Evolutionary conservation across 2,329 filamentous ascomycete species (phyloP), one percentile per base, ranked within the genome.

Genomic region (Leptographium wingfieldii): DNA sequence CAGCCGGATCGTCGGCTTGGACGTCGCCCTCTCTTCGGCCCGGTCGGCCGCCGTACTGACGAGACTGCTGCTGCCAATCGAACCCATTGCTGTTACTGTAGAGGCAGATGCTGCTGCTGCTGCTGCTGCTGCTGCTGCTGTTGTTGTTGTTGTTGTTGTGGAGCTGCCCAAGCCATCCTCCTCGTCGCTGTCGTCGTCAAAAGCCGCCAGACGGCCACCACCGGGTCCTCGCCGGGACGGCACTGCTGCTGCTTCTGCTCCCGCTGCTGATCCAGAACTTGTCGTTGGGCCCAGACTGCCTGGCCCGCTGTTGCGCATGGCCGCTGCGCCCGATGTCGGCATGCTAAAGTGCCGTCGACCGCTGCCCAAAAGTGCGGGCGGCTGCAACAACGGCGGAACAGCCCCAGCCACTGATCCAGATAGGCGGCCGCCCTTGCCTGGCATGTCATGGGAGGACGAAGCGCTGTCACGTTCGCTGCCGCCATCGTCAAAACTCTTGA

Each of bases 401-500:
- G 25, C 22, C 14, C 59, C 38, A 63, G 61, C 54, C 27, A 16
- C 22, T 22, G 29, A 5, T 35, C 33, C 12, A 11, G 25, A 29
- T 11, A 38, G 22, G 6, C 35, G 16, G 9, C 55, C 61, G 64
- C 46, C 62, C 52, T 73, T 69, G 59, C 76, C 72, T 54, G 79
- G 76, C 48, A 79, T 77, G 35, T 61, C 80, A 76, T 52, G 14
- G 29, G 63, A 62, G 48, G 61, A 48, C 55, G 29, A 35, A 11
- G 33, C 40, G 29, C 73, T 69, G 61, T 76, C 71, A 52, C 81
- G 80, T 48, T 85, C 82, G 61, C 80, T 76, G 53, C 81, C 80
- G 46, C 85, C 82, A 62, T 80, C 77, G 57, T 84, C 85, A 67
- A 89, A 88, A 59, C 81, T 90, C 72, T 92, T 92, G 60, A 94